Evolutionary conservation across 345 rosid genomes (phyloP).

Genomic region (Linum lewisii): DNA sequence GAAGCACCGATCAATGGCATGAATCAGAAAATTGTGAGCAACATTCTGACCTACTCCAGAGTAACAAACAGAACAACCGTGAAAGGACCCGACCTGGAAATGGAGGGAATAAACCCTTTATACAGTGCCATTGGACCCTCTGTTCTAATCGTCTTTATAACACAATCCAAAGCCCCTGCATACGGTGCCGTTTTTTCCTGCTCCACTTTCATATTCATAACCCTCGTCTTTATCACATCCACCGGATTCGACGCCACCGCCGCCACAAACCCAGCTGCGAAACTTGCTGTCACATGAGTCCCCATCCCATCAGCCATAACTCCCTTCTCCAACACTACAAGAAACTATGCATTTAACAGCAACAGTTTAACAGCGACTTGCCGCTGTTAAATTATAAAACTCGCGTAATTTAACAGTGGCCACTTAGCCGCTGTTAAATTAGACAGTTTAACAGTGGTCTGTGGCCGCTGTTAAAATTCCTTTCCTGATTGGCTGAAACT

Average conservation of each 20-base stretch:
- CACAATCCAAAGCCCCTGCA: conserved; percentile 1
- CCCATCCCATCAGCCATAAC: conserved; percentile 1
- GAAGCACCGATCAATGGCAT: too few species aligned
- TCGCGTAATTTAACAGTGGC: too few species aligned
- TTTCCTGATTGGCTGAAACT: too few species aligned
- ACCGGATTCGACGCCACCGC: conserved; percentile 3
- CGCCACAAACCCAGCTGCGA: conserved; percentile 8
- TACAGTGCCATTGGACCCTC: conserved; percentile 1
- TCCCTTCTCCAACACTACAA: not conserved
- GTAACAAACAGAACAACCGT: conserved; percentile 3
- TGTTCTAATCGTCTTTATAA: not conserved
- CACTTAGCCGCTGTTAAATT: too few species aligned
- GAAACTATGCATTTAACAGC: too few species aligned
- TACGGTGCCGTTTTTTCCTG: not conserved
- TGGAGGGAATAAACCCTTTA: conserved; percentile 1
- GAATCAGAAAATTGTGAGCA: conserved; percentile 2
- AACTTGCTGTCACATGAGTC: conserved; percentile 5
- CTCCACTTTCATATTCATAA: conserved; percentile 1
- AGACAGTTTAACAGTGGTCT: too few species aligned
- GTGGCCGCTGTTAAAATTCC: too few species aligned
- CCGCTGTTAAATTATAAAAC: too few species aligned
- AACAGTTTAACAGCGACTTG: too few species aligned
- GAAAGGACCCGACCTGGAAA: not conserved
- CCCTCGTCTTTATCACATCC: conserved; percentile 6
- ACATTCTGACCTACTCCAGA: not conserved